Evolutionary conservation across 768 basidiomycete genomes (phyloP).

Genomic region (Boletus insuetus): DNA sequence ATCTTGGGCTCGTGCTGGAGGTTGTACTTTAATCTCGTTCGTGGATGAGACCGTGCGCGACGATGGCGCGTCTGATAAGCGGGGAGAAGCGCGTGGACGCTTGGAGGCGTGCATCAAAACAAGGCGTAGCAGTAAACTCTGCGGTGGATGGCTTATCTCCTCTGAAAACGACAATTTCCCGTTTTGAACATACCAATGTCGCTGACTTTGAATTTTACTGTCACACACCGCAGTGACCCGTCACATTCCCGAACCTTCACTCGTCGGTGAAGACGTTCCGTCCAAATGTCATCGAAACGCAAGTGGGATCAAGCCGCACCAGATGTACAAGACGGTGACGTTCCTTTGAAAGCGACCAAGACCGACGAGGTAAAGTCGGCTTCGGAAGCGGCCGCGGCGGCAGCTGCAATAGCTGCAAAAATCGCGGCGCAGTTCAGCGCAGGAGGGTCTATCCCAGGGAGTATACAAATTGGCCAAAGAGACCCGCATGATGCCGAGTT

Average conservation of each 20-base stretch:
- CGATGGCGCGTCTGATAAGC: slow-evolving; percentile 34
- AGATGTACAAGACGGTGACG: slow-evolving; percentile 40
- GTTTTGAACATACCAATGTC: slow-evolving; percentile 1
- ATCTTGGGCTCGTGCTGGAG: slow-evolving; percentile 8
- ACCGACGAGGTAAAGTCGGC: slow-evolving; percentile 51
- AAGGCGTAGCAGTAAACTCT: neutral
- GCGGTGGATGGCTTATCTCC: neutral
- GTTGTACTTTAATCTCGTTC: neutral
- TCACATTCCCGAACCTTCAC: slow-evolving; percentile 3
- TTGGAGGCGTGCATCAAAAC: slow-evolving; percentile 28
- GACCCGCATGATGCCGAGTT: slow-evolving; percentile 80
- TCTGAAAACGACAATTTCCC: neutral
- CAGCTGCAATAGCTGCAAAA: slow-evolving; percentile 90
- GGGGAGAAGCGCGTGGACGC: slow-evolving; percentile 30
- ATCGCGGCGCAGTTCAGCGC: slow-evolving; percentile 84
- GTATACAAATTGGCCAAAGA: slow-evolving; percentile 44
- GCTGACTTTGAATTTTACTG: slow-evolving; percentile 21
- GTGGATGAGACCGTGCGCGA: slow-evolving; percentile 27
- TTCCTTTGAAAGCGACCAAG: slow-evolving; percentile 45
- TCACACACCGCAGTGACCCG: slow-evolving; percentile 16
- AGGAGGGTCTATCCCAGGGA: slow-evolving; percentile 36
- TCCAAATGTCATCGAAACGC: slow-evolving; percentile 65
- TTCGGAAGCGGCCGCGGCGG: slow-evolving; percentile 63
- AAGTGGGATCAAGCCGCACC: slow-evolving; percentile 75
- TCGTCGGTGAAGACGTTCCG: neutral